Evolutionary conservation across 768 basidiomycete species (phyloP).

Genomic region (Suillus paluster): DNA sequence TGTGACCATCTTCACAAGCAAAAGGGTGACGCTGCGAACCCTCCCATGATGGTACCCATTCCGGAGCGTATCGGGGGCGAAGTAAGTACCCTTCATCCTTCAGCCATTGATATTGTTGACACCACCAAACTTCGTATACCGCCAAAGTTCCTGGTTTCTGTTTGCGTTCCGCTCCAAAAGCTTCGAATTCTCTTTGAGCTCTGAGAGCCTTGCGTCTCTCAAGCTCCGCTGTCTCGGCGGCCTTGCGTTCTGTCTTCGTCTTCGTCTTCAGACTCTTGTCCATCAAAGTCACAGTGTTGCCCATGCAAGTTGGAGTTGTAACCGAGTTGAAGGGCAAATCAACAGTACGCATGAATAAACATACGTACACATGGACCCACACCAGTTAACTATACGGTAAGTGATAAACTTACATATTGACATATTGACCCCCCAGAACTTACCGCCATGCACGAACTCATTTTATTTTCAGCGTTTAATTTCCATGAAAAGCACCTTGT

Average conservation of each 20-base stretch:
- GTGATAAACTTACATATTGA: no score
- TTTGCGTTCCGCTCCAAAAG: neutral
- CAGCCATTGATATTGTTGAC: slow-evolving; percentile 34
- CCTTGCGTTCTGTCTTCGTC: neutral
- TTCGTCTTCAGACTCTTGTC: neutral
- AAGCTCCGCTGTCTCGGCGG: neutral
- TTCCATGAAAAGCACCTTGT: neutral
- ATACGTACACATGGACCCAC: no score
- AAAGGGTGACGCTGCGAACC: slow-evolving; percentile 4
- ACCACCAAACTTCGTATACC: slow-evolving; percentile 16
- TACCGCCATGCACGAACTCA: neutral
- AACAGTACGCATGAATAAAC: no score
- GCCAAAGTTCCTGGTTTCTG: neutral
- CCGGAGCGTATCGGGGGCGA: slow-evolving; percentile 31
- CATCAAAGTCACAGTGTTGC: neutral
- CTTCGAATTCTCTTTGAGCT: neutral
- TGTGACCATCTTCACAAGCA: slow-evolving; percentile 14
- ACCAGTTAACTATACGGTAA: no score
- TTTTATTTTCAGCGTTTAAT: neutral
- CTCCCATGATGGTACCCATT: slow-evolving; percentile 31
- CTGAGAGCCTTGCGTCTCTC: neutral
- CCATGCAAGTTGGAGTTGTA: no score
- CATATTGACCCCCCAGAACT: neutral
- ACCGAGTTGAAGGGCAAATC: no score
- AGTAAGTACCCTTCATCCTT: slow-evolving; percentile 36